Percentiles rank a stretch among this genome's conserved stretches.
Conservation (phyloP, 306 rosid species). For the Boehmeria nivea region DNA sequence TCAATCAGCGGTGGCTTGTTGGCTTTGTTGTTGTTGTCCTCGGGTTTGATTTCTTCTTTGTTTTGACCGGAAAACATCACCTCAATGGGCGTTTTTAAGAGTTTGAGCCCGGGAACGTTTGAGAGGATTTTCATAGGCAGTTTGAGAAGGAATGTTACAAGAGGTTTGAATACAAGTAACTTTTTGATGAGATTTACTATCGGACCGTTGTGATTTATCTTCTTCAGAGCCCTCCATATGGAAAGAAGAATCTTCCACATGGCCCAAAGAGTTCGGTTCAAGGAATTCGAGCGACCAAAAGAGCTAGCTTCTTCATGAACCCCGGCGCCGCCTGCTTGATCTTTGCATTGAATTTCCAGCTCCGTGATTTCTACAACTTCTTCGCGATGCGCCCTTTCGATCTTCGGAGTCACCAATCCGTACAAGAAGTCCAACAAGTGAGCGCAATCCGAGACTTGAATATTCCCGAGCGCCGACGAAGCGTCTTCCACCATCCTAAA, state of each 20-base stretch:
- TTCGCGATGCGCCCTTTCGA: constrained; percentile 14
- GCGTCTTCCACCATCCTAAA: constrained; percentile 38
- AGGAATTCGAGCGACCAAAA: constrained; percentile 13
- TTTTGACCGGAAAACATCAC: neutral
- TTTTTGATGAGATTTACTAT: constrained; percentile 29
- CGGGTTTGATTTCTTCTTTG: neutral
- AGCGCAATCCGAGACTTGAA: constrained; percentile 32
- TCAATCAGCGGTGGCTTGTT: neutral
- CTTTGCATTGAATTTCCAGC: constrained; percentile 1
- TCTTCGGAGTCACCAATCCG: constrained; percentile 42
- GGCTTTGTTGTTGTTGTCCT: neutral
- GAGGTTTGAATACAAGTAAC: constrained; percentile 38
- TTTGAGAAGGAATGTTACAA: constrained; percentile 28
- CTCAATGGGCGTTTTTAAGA: constrained; percentile 30
- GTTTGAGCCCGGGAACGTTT: constrained; percentile 36
- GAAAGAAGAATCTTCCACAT: constrained; percentile 41
- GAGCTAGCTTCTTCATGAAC: constrained; percentile 9
- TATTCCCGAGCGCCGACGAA: constrained; percentile 1
- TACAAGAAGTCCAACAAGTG: constrained; percentile 65
- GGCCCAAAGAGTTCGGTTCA: constrained; percentile 24
- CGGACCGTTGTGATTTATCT: constrained; percentile 38
- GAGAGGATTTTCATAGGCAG: constrained; percentile 63
- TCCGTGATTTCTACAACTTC: neutral
- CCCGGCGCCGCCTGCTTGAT: constrained; percentile 13
- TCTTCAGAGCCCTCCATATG: neutral